Evolutionary conservation across 495 filamentous ascomycete genomes (phyloP), one percentile per base, ranked within the genome.

Genomic region (Aspergillus sclerotioniger): DNA sequence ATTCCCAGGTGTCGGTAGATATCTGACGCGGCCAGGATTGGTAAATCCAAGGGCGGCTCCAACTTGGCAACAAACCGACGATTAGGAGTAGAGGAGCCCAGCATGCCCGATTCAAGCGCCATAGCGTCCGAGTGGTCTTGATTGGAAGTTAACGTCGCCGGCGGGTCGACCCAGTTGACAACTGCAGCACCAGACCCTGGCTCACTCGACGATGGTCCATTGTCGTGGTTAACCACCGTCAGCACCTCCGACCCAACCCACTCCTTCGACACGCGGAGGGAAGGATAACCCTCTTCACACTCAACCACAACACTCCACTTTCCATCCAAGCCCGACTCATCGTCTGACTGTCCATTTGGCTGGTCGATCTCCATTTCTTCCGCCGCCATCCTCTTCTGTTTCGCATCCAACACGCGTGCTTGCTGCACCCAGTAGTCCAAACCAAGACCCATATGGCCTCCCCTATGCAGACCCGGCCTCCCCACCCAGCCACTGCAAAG

Each of bases 391-490:
- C 50, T 76, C 62, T 55, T 58, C 58, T 58, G 61, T 53, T 75
- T 76, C 28, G 67, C 57, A 60, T 76, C 71, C 7, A 73, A 59
- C 45, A 84, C 61, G 25, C 81, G 77, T 31, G 83, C 78, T 46
- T 78, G 78, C 46, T 87, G 82, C 62, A 84, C 85, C 94, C 92
- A 97, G 69, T 96, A 98, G 59, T 96, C 89, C 39, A 97, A 62
- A 21, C 83, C 83, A 53, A 97, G 71, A 9, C 94, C 93, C 3
- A 96, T 71, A 51, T 83, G 84, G 20, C 80, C 80, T 53, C 84
- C 79, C 10, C 80, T 81, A 69, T 98, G 90, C 84, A 96, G 88
- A 15, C 80, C 76, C 0, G 94, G 94, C 33, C 80, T 83, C 2
- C 94, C 94, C 64, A 88, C 87, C 62, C 82, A 66, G 8, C 76